phyloP scores from a whole-genome alignment of 2,329 filamentous ascomycete species.

The Penicillium sp. region DNA sequence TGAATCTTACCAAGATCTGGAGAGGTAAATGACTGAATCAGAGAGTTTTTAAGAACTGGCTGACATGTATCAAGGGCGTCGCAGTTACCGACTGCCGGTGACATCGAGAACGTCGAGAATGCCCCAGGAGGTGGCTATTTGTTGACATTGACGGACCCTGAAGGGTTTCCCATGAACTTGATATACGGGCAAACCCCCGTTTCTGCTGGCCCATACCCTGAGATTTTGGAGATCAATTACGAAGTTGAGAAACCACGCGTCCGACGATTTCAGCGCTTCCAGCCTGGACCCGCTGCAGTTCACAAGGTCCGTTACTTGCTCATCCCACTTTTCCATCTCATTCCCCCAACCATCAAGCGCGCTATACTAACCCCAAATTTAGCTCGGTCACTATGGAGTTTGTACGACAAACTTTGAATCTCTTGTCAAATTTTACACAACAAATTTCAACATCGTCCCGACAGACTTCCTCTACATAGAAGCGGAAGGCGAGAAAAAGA shows the following conservation, averaged over 20 bases:
- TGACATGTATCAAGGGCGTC: slow-evolving; percentile 13
- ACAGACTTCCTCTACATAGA: slow-evolving; percentile 33
- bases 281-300: slow-evolving; percentile 32
- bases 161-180: slow-evolving; percentile 43
- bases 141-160: slow-evolving; percentile 41
- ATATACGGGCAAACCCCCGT: slow-evolving; percentile 39
- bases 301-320: slow-evolving; percentile 26
- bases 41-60: not conserved
- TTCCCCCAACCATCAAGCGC: not conserved
- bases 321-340: not conserved
- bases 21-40: slow-evolving; percentile 31
- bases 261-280: slow-evolving; percentile 33
- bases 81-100: slow-evolving; percentile 28
- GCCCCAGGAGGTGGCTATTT: slow-evolving; percentile 44
- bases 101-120: slow-evolving; percentile 34
- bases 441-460: slow-evolving; percentile 33
- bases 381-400: slow-evolving; percentile 34
- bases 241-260: slow-evolving; percentile 29
- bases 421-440: slow-evolving; percentile 31
- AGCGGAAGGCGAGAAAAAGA: slow-evolving; percentile 19
- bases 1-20: slow-evolving; percentile 44
- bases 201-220: slow-evolving; percentile 15
- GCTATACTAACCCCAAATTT: not conserved
- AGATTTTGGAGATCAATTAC: slow-evolving; percentile 28
- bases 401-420: slow-evolving; percentile 29